phyloP scores from a whole-genome alignment of 495 filamentous ascomycete genomes.

The Parathielavia hyrcaniae region DNA sequence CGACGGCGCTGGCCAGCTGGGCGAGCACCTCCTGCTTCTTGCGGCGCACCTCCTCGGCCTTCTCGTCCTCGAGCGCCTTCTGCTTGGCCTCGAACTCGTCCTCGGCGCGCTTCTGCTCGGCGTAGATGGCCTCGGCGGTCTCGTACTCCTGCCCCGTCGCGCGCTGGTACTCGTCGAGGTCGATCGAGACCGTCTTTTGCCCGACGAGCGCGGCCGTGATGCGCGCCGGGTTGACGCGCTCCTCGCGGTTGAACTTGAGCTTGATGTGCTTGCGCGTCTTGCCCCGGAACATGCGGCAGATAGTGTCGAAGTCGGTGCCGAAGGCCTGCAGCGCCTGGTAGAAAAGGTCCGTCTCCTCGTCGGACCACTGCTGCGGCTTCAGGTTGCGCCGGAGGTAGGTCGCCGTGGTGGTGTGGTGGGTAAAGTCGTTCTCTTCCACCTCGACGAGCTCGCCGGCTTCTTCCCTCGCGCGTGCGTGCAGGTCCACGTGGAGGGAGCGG shows the following conservation, averaged over 20 bases:
- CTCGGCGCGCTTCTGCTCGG: conserved; percentile 60
- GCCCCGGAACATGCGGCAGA: conserved; percentile 72
- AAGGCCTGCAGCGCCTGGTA: conserved; percentile 80
- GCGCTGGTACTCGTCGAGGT: conserved; percentile 60
- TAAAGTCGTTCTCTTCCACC: conserved; percentile 79
- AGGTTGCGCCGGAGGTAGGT: conserved; percentile 65
- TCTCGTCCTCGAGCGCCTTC: conserved; percentile 39
- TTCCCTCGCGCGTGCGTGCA: conserved; percentile 60
- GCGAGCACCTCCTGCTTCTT: conserved; percentile 50
- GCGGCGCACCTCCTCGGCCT: conserved; percentile 43
- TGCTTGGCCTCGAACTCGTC: conserved; percentile 59
- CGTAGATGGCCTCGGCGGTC: conserved; percentile 58
- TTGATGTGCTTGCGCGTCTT: conserved; percentile 75
- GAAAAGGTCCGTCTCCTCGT: conserved; percentile 72
- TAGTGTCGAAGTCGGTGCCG: conserved; percentile 88
- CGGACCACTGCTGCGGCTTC: conserved; percentile 64
- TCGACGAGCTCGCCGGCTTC: conserved; percentile 54
- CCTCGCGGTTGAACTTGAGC: conserved; percentile 88
- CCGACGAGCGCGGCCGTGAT: conserved; percentile 63
- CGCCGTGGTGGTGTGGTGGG: conserved; percentile 63
- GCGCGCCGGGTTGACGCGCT: conserved; percentile 61
- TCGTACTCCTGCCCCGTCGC: conserved; percentile 53
- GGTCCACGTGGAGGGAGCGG: conserved; percentile 69
- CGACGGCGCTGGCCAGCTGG: conserved; percentile 36
- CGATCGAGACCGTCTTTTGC: conserved; percentile 52